Evolutionary conservation across 768 basidiomycete species (phyloP).

Genomic region (Xanthoconium purpureum): DNA sequence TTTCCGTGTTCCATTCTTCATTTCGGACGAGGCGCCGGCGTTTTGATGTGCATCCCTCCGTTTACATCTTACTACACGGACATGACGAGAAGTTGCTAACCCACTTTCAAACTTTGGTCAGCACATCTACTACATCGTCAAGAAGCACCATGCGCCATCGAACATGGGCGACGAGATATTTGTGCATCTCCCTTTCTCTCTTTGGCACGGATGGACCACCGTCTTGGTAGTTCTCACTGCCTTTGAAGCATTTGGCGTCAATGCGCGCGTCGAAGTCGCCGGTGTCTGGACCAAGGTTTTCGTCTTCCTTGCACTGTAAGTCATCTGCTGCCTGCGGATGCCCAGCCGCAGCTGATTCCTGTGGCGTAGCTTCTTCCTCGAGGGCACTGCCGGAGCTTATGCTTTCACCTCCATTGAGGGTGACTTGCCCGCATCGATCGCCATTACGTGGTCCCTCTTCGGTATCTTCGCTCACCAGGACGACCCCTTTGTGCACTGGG

Average conservation of each 20-base stretch:
- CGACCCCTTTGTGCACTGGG: conserved; percentile 82
- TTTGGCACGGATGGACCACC: conserved; percentile 93
- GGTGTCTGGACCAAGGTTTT: conserved; percentile 94
- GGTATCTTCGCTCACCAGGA: conserved; percentile 83
- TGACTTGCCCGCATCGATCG: conserved; percentile 88
- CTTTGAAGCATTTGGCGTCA: conserved; percentile 86
- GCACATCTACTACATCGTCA: conserved; percentile 94
- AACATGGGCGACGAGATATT: conserved; percentile 76
- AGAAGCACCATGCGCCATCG: conserved; percentile 74
- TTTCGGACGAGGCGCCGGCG: conserved; percentile 5
- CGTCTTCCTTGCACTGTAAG: conserved; percentile 87
- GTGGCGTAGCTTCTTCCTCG: conserved; percentile 74
- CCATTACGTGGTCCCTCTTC: conserved; percentile 90
- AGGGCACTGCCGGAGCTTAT: conserved; percentile 89
- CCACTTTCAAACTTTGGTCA: conserved; percentile 22
- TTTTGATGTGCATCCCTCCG: neutral
- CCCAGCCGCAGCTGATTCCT: conserved; percentile 3
- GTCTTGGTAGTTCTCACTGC: conserved; percentile 77
- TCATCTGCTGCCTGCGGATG: neutral
- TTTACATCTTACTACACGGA: conserved; percentile 4
- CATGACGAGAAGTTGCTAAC: conserved; percentile 16
- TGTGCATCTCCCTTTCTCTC: conserved; percentile 92
- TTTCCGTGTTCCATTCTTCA: conserved; percentile 13
- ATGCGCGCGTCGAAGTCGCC: conserved; percentile 59
- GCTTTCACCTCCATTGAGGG: conserved; percentile 89